Evolutionary conservation across 1,284 basidiomycete species (phyloP).

Genomic region (Irpex sp.): DNA sequence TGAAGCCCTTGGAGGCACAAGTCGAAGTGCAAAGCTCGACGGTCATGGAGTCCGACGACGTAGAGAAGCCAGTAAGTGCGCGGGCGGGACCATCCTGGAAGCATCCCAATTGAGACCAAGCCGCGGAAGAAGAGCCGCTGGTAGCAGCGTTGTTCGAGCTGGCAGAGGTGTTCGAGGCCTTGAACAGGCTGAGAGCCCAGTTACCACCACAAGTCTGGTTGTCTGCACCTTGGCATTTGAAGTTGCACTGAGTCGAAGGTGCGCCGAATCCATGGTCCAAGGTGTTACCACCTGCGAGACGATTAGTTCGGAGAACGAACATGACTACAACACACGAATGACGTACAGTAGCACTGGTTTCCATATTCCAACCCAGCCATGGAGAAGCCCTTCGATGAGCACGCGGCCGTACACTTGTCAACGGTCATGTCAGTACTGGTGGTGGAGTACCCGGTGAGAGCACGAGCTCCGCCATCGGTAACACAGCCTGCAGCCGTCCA

Average conservation of each 20-base stretch:
- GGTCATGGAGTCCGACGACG: constrained; percentile 20
- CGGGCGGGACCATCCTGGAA: constrained; percentile 15
- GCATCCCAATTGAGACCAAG: constrained; percentile 18
- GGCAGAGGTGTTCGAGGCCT: constrained; percentile 3
- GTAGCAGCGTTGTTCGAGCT: constrained; percentile 5
- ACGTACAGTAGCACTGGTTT: constrained; percentile 23
- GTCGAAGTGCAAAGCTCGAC: constrained; percentile 17
- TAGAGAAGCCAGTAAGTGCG: constrained; percentile 22
- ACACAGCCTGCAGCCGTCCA: constrained; percentile 17
- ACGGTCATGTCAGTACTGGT: constrained; percentile 14
- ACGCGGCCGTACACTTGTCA: constrained; percentile 12
- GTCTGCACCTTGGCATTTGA: constrained; percentile 19
- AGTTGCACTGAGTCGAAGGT: constrained; percentile 18
- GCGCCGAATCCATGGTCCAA: constrained; percentile 18
- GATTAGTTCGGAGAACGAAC: background rate
- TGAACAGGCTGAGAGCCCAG: constrained; percentile 20
- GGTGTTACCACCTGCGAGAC: constrained; percentile 20
- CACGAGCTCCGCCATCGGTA: constrained; percentile 15
- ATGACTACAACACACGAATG: background rate
- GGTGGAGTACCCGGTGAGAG: constrained; percentile 15
- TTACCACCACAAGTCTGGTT: constrained; percentile 19
- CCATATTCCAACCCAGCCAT: constrained; percentile 24
- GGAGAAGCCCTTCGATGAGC: constrained; percentile 19
- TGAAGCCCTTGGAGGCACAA: constrained; percentile 20
- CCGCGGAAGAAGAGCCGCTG: constrained; percentile 11